phyloP scores from a whole-genome alignment of 495 filamentous ascomycete species.

The Letharia columbiana region DNA sequence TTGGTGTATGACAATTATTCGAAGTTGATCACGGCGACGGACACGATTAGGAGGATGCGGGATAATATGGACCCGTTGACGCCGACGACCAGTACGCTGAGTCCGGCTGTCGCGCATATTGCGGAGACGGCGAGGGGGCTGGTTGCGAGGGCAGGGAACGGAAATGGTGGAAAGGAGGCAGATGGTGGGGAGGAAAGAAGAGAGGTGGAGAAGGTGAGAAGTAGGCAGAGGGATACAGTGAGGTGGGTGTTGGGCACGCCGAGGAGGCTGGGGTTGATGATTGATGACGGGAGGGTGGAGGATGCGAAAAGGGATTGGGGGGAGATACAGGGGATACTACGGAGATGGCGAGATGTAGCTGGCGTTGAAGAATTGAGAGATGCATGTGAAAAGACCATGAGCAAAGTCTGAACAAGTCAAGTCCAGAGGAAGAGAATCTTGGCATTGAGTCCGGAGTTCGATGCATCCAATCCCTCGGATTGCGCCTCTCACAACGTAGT shows the following conservation, averaged over 20 bases:
- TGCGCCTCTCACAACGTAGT: not conserved
- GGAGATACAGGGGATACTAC: slow-evolving; percentile 39
- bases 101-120: slow-evolving; percentile 70
- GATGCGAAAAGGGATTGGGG: slow-evolving; percentile 54
- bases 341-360: slow-evolving; percentile 51
- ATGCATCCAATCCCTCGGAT: not conserved
- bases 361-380: slow-evolving; percentile 51
- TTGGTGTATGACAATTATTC: slow-evolving; percentile 97
- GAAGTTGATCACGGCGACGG: slow-evolving; percentile 88
- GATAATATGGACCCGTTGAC: slow-evolving; percentile 66
- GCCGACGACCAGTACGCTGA: slow-evolving; percentile 61
- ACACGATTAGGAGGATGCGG: slow-evolving; percentile 85
- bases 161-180: slow-evolving; percentile 31
- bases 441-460: not conserved
- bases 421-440: not conserved
- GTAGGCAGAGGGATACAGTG: slow-evolving; percentile 57
- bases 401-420: slow-evolving; percentile 5
- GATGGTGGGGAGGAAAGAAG: slow-evolving; percentile 31
- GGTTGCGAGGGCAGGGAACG: slow-evolving; percentile 45
- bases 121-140: slow-evolving; percentile 66
- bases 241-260: slow-evolving; percentile 60
- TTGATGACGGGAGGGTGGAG: slow-evolving; percentile 42
- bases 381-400: slow-evolving; percentile 51
- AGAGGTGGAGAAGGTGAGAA: slow-evolving; percentile 32
- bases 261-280: slow-evolving; percentile 39